A percentile compares a stretch with the other conserved stretches of the same genome.
Conservation (phyloP, 805 yeast genomes). For the Lipomyces mesembrius region DNA sequence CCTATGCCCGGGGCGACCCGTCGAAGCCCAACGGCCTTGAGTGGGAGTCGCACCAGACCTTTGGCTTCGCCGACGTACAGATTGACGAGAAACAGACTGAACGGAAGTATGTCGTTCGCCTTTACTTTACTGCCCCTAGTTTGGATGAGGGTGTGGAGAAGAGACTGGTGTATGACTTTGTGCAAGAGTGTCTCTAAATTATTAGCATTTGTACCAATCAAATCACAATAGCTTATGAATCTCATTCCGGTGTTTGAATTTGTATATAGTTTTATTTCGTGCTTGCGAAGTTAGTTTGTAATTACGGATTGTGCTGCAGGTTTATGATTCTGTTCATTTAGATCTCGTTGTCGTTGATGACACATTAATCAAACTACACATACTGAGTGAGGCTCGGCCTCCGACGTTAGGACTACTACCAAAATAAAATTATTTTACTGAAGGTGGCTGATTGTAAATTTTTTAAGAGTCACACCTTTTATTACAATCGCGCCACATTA, state of each 20-base stretch:
- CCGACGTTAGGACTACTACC: not conserved
- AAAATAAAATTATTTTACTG: not conserved
- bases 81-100: slow-evolving; percentile 27
- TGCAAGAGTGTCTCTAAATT: not conserved
- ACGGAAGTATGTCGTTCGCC: slow-evolving; percentile 32
- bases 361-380: not conserved
- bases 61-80: slow-evolving; percentile 33
- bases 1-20: slow-evolving; percentile 31
- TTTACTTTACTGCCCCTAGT: slow-evolving; percentile 28
- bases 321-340: not conserved
- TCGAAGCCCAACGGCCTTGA: slow-evolving; percentile 25
- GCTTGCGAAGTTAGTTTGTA: too few relatives aligned
- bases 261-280: not conserved
- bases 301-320: not conserved
- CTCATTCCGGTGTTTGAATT: not conserved
- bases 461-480: not conserved
- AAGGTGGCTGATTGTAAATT: too few relatives aligned
- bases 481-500: too few relatives aligned
- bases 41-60: slow-evolving; percentile 31
- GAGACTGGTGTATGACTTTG: slow-evolving; percentile 34
- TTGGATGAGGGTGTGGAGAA: slow-evolving; percentile 19
- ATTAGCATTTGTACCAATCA: not conserved
- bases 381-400: not conserved
- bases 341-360: not conserved
- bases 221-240: not conserved